Evolutionary conservation across 1,284 basidiomycete species (phyloP).

Genomic region (Tetrapyrgos nigripes): DNA sequence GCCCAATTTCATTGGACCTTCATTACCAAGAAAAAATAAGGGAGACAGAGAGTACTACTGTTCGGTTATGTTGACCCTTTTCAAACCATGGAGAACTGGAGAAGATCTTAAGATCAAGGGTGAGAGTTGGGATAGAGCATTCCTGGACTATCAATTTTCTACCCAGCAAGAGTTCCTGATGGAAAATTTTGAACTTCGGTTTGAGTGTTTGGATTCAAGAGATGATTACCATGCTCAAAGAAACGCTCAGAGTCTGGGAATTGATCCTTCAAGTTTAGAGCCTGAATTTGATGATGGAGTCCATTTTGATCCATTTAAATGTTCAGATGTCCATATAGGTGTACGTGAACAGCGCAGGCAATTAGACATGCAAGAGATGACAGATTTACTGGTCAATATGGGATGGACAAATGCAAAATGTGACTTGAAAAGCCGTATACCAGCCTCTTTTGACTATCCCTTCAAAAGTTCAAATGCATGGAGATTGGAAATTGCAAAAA

Average conservation of each 20-base stretch:
- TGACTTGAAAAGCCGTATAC: not conserved
- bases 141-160: not conserved
- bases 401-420: not conserved
- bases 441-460: not conserved
- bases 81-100: constrained; percentile 21
- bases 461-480: not conserved
- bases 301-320: not conserved
- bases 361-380: too few relatives aligned
- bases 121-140: constrained; percentile 19
- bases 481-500: not conserved
- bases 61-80: too few relatives aligned
- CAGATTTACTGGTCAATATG: not conserved
- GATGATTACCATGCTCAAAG: constrained; percentile 26
- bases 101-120: constrained; percentile 16
- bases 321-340: not conserved
- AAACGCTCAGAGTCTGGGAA: constrained; percentile 4
- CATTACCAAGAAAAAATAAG: not conserved
- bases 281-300: not conserved
- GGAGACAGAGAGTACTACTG: constrained; percentile 11
- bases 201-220: constrained; percentile 32
- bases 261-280: constrained; percentile 6
- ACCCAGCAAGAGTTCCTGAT: not conserved
- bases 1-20: not conserved
- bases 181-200: constrained; percentile 28
- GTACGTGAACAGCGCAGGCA: too few relatives aligned